Evolutionary conservation across 2,329 filamentous ascomycete genomes (phyloP).

Genomic region (Paecilomyces formosus): DNA sequence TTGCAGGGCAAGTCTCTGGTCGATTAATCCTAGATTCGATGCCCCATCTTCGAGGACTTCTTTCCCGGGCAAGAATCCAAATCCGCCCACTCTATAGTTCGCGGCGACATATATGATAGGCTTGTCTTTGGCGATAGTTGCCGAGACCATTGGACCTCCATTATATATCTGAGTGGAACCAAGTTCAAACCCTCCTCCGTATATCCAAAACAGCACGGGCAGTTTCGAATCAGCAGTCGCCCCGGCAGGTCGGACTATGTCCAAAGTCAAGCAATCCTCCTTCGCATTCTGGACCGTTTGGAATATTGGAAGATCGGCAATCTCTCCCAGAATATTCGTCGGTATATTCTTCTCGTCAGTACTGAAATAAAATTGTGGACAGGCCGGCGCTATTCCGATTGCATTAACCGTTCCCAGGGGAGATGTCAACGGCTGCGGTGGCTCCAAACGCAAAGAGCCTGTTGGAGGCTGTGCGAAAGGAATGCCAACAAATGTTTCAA

Average conservation of each 20-base stretch:
- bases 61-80: constrained; percentile 64
- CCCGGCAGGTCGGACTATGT: background rate
- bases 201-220: background rate
- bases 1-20: constrained; percentile 64
- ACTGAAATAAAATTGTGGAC: constrained; percentile 63
- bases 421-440: constrained; percentile 54
- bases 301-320: constrained; percentile 52
- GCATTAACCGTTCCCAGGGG: constrained; percentile 56
- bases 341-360: constrained; percentile 32
- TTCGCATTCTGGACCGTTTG: constrained; percentile 39
- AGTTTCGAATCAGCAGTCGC: background rate
- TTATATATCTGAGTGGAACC: background rate
- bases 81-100: constrained; percentile 69
- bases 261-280: background rate
- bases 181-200: background rate
- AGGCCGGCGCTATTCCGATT: constrained; percentile 52
- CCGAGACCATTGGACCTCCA: background rate
- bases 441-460: constrained; percentile 59
- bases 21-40: constrained; percentile 63
- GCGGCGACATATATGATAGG: constrained; percentile 68
- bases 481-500: constrained; percentile 68
- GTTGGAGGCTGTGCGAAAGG: constrained; percentile 66
- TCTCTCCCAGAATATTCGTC: constrained; percentile 39
- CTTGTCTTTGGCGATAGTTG: constrained; percentile 33
- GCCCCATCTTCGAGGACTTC: constrained; percentile 62